phyloP scores from a whole-genome alignment of 371 early-diverging fungal species.

The Mucor plumbeus region DNA sequence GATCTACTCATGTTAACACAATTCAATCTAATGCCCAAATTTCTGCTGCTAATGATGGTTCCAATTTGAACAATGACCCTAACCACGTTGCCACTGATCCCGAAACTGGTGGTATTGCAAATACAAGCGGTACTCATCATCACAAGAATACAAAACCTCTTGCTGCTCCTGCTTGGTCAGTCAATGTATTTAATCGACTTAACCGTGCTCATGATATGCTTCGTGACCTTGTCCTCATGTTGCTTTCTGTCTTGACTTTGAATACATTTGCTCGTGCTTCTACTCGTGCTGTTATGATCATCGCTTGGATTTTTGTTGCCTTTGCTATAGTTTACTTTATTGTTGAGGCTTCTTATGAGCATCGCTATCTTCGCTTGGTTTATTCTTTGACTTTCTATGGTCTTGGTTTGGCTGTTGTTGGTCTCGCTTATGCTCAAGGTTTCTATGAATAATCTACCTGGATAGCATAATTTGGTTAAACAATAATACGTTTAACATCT shows the following conservation, averaged over 20 bases:
- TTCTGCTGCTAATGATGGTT: background rate
- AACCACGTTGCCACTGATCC: constrained; percentile 20
- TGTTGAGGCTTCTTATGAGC: constrained; percentile 40
- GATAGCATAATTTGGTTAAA: too few relatives aligned
- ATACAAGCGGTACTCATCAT: background rate
- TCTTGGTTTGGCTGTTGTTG: constrained; percentile 45
- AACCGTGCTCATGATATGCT: constrained; percentile 44
- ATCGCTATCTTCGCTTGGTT: constrained; percentile 44
- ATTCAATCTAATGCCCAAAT: constrained; percentile 2
- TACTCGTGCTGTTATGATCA: constrained; percentile 50
- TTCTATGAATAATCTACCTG: constrained; percentile 16
- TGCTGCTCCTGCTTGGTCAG: constrained; percentile 38
- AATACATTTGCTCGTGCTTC: constrained; percentile 54
- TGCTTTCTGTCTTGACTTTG: constrained; percentile 39
- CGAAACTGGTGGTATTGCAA: constrained; percentile 11
- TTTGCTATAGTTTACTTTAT: constrained; percentile 48
- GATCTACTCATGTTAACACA: background rate
- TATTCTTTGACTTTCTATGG: constrained; percentile 44
- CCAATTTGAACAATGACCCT: background rate
- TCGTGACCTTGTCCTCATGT: constrained; percentile 44
- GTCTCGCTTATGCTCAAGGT: constrained; percentile 48
- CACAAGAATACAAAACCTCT: constrained; percentile 10
- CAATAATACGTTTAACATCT: too few relatives aligned
- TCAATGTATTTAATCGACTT: constrained; percentile 34
- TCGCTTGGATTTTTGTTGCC: constrained; percentile 53